A percentile compares a stretch with the other conserved stretches of the same genome.
These are phyloP conservation scores for Hypomyces perniciosus DNA, from an alignment of 2,329 filamentous ascomycete genomes.

Conservation along the genomic window DNA sequence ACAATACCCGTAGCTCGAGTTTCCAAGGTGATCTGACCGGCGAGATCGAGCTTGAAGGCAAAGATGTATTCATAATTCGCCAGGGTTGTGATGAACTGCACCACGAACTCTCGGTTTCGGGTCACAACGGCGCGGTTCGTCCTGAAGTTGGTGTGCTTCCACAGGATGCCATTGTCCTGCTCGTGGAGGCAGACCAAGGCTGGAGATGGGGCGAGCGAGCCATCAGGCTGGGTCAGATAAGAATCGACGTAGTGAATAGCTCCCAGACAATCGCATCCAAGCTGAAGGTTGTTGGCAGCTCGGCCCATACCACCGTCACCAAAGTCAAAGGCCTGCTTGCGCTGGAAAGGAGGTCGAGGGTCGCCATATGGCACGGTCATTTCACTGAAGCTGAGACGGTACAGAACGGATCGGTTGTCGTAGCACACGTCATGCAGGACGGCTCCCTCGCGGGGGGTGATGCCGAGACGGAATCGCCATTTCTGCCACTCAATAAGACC, in stretches of 20 bases:
- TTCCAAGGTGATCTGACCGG: conserved; percentile 56
- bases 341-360: conserved; percentile 57
- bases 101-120: conserved; percentile 55
- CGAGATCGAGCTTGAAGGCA: conserved; percentile 52
- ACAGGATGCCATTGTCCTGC: conserved; percentile 63
- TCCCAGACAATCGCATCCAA: conserved; percentile 67
- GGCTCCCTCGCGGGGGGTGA: conserved; percentile 64
- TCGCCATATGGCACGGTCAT: conserved; percentile 67
- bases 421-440: conserved; percentile 66
- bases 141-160: conserved; percentile 68
- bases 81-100: conserved; percentile 64
- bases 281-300: conserved; percentile 60
- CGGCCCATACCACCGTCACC: conserved; percentile 63
- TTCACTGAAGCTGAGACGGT: conserved; percentile 61
- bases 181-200: conserved; percentile 65
- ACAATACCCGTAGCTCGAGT: conserved; percentile 62
- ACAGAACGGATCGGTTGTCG: conserved; percentile 58
- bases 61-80: conserved; percentile 64
- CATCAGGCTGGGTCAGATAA: conserved; percentile 46
- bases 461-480: conserved; percentile 63
- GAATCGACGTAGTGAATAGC: conserved; percentile 60
- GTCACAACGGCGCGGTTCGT: conserved; percentile 56
- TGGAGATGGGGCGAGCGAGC: conserved; percentile 44
- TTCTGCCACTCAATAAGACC: conserved; percentile 56
- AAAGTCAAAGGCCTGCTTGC: conserved; percentile 68